These are phyloP conservation scores for Phyllosticta citribraziliensis DNA, from an alignment of 2,329 filamentous ascomycete genomes.

Conservation along the genomic window DNA sequence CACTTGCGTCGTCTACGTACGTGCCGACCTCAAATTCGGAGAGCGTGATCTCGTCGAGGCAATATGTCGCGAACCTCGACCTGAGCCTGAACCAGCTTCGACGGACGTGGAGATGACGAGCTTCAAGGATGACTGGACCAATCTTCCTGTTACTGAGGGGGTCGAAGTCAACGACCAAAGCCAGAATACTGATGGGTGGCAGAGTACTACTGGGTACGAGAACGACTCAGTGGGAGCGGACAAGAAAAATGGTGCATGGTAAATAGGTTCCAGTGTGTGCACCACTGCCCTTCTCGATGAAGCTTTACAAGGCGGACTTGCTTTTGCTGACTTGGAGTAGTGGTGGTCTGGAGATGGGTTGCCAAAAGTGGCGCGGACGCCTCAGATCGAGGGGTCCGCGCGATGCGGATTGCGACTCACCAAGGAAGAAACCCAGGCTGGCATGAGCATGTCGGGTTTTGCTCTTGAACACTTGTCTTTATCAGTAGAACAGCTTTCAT, in stretches of 20 bases:
- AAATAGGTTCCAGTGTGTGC: not conserved
- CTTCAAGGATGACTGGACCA: not conserved
- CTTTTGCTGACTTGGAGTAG: not conserved
- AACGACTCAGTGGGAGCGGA: not conserved
- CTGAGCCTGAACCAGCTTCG: not conserved
- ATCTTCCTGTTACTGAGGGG: not conserved
- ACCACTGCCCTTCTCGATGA: not conserved
- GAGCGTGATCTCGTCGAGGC: slow-evolving; percentile 5
- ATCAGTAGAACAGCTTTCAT: not conserved
- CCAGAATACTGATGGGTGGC: not conserved
- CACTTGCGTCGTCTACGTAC: slow-evolving; percentile 9
- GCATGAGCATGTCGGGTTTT: not conserved
- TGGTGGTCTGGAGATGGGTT: too few species aligned
- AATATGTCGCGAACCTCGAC: not conserved
- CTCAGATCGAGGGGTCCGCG: too few species aligned
- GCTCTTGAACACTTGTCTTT: not conserved
- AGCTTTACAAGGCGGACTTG: not conserved
- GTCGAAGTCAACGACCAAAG: not conserved
- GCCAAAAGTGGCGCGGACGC: too few species aligned
- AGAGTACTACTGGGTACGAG: not conserved
- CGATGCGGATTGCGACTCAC: too few species aligned
- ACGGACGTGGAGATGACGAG: slow-evolving; percentile 5
- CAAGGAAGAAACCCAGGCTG: not conserved
- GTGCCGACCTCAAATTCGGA: slow-evolving; percentile 4
- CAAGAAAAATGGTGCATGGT: not conserved